Base-by-base conservation (phyloP, 225 moss, liverwort and hornwort species). In the Climacium dendroides region DNA sequence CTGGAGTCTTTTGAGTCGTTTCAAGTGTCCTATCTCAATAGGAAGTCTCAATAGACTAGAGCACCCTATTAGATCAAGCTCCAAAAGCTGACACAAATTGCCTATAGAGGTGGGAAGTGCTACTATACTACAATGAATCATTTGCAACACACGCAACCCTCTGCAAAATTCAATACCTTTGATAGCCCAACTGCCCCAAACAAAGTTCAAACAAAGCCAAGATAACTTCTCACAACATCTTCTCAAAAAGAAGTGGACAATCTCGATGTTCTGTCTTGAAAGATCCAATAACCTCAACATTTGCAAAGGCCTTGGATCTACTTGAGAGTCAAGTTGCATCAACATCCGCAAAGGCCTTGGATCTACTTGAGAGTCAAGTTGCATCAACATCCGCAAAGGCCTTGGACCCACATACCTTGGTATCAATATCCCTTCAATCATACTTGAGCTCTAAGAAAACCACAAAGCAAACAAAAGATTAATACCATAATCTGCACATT, bases 51-150 rank as follows among this genome's bases (percentile, higher is more conserved):
- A 0, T 19, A 65, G 11, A 0, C 5, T 19, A 0, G 0, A 0
- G 12, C 59, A 59, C 2, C 0, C 1, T 6, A 13, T 1, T 19
- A 65, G 35, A 65, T 35, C 65, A 65, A 65, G 35, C 65, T 67
- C 37, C 22, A 67, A 4, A 37, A 67, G 67, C 4, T 67, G 37
- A 67, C 22, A 37, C 67, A 67, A 67, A 2, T 67, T 67, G 20
- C 37, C 22, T 12, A 67, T 22, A 4, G 37, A 37, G 22, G 37
- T 4, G 0, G 7, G 37, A 67, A 67, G 67, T 37, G 7, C 13
- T 3, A 22, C 1, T 1, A 5, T 2, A 37, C 1, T 0, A n/a
- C 19, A 3, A 3, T 14, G 0, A 9, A 0, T 15, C 5, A 71
- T 26, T 16, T 71, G 71, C 1, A 71, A 1, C 1, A 43, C 43